Conservation (phyloP, 2,329 filamentous ascomycete species). For the Aspergillus spinulosporus region DNA sequence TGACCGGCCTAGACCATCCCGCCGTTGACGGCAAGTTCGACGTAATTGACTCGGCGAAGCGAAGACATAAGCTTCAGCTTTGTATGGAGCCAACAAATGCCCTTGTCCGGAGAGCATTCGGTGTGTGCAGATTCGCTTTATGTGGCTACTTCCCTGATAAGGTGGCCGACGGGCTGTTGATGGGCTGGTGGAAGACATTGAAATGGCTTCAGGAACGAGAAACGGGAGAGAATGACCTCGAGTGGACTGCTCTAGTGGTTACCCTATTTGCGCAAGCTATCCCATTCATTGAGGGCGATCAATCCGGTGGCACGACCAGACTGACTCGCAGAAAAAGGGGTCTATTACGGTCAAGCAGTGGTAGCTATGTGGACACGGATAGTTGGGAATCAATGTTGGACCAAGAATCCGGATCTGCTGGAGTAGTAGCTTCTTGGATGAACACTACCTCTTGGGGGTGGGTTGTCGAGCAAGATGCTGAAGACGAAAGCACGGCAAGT, state of each 20-base stretch:
- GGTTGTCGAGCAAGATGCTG: slow-evolving; percentile 61
- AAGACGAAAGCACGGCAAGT: slow-evolving; percentile 23
- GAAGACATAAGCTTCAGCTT: slow-evolving; percentile 66
- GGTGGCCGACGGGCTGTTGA: slow-evolving; percentile 61
- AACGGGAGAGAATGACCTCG: slow-evolving; percentile 52
- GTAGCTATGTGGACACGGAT: slow-evolving; percentile 45
- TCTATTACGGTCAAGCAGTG: slow-evolving; percentile 53
- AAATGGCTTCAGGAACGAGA: slow-evolving; percentile 63
- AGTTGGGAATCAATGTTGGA: slow-evolving; percentile 53
- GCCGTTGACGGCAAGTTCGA: slow-evolving; percentile 64
- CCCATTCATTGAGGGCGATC: slow-evolving; percentile 52
- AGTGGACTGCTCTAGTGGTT: slow-evolving; percentile 70
- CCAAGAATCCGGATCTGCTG: slow-evolving; percentile 45
- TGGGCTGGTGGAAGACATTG: slow-evolving; percentile 72
- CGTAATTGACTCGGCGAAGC: slow-evolving; percentile 62
- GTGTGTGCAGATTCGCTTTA: slow-evolving; percentile 64
- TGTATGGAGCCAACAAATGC: slow-evolving; percentile 64
- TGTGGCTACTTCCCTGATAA: slow-evolving; percentile 51
- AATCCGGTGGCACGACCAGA: slow-evolving; percentile 34
- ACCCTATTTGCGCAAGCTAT: slow-evolving; percentile 66
- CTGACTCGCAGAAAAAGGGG: slow-evolving; percentile 44
- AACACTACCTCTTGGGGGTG: slow-evolving; percentile 69
- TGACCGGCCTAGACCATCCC: slow-evolving; percentile 59
- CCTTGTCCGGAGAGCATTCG: slow-evolving; percentile 62
- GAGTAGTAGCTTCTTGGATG: slow-evolving; percentile 50